phyloP scores from a whole-genome alignment of 768 basidiomycete genomes.

The Nevesoporus exiguus region DNA sequence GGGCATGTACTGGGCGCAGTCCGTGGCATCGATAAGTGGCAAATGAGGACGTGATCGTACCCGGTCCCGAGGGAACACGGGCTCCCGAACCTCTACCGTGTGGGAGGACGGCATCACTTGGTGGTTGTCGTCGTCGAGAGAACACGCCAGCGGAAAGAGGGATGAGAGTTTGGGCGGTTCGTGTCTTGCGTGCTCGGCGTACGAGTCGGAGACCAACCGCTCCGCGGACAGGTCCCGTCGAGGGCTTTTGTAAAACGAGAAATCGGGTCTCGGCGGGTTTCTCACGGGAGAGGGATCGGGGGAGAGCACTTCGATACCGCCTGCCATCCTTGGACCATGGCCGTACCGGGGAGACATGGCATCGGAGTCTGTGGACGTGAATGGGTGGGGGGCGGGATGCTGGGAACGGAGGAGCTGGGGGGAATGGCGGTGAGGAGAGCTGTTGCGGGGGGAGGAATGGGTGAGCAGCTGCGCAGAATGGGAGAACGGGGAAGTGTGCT shows the following conservation, averaged over 20 bases:
- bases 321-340: constrained; percentile 27
- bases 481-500: constrained; percentile 11
- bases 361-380: not conserved
- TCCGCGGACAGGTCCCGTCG: constrained; percentile 18
- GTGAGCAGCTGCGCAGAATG: constrained; percentile 6
- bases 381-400: not conserved
- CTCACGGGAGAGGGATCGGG: constrained; percentile 10
- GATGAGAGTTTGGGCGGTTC: constrained; percentile 14
- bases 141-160: not conserved
- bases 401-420: constrained; percentile 18
- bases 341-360: constrained; percentile 19
- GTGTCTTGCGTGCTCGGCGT: constrained; percentile 8
- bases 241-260: constrained; percentile 12
- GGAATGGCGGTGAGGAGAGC: constrained; percentile 19
- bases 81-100: constrained; percentile 6
- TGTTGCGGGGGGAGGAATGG: constrained; percentile 15
- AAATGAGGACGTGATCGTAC: constrained; percentile 6
- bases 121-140: constrained; percentile 5
- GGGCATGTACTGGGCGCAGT: not conserved
- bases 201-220: constrained; percentile 10
- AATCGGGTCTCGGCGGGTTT: constrained; percentile 7
- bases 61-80: not conserved
- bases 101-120: not conserved
- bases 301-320: constrained; percentile 24
- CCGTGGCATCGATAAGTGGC: not conserved